Evolutionary conservation across 441 rosid species (phyloP), one percentile per base, ranked within the genome.

Genomic region (Macaranga tanarius): DNA sequence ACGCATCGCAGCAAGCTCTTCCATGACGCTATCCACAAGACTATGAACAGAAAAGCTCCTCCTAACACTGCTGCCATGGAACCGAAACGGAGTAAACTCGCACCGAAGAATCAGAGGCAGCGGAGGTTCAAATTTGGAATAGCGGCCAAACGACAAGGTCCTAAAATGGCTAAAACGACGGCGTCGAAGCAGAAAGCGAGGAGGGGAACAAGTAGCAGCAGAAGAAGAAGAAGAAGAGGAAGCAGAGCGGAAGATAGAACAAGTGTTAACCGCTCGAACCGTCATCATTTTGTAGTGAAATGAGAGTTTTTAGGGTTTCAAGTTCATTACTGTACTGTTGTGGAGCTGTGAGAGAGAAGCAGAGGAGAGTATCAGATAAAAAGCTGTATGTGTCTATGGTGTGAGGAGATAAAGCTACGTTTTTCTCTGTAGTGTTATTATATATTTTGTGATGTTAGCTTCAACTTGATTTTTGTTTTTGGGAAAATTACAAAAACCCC

Each of bases 1-100:
- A 73, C 72, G 85, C 62, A 69, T 58, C 62, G 87, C 77, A 57
- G 75, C 78, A 67, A 88, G 83, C 84, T 85, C 93, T 69, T 87
- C 88, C 77, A 86, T 73, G 80, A 87, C 88, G 72, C 83, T 79
- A 47, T 90, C 90, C 55, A 88, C 84, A 52, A 92, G 81, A 75
- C 90, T 89, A 66, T 85, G 84, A 61, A 77, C 79, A 45, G 90
- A 85, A 78, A 77, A 79, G 65, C 83, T 76, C 67, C 83, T 76
- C 67, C 89, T 79, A 38, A 64, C 55, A 52, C 66, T 62, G 56
- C 78, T 82, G 40, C 63, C 60, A 44, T 19, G 56, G 7, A 52
- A 52, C 70, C 59, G 20, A 68, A 69, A 77, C 74, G 65, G 85
- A 58, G 64, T 28, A 3, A 28, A 75, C 60, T 76, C 84, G 50